phyloP scores from a whole-genome alignment of 805 yeast genomes.

The Cyberlindnera meyerae region DNA sequence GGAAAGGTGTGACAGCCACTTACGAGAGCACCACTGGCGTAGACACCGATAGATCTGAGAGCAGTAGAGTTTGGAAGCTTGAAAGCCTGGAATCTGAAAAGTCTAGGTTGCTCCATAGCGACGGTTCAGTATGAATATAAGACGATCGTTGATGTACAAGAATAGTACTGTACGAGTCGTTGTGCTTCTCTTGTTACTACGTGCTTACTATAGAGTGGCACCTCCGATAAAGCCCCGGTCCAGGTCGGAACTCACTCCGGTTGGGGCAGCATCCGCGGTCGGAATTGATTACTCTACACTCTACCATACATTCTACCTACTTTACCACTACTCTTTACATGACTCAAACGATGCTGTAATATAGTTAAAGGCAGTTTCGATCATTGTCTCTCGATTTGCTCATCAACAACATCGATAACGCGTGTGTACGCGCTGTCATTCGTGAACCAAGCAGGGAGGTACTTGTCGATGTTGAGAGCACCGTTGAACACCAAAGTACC shows the following conservation, averaged over 20 bases:
- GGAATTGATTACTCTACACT: too few relatives aligned
- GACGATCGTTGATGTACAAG: too few relatives aligned
- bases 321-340: too few relatives aligned
- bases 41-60: constrained; percentile 69
- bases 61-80: constrained; percentile 66
- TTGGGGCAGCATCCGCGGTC: too few relatives aligned
- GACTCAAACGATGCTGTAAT: too few relatives aligned
- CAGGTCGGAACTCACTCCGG: too few relatives aligned
- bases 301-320: too few relatives aligned
- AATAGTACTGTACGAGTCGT: too few relatives aligned
- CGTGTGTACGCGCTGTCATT: constrained; percentile 24
- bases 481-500: constrained; percentile 77
- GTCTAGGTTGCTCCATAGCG: constrained; percentile 38
- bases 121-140: too few relatives aligned
- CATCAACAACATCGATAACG: constrained; percentile 34
- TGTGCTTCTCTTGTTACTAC: too few relatives aligned
- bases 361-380: background rate
- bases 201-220: too few relatives aligned
- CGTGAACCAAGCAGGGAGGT: constrained; percentile 44
- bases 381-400: constrained; percentile 35
- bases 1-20: too few relatives aligned
- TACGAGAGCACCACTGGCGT: constrained; percentile 59
- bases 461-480: constrained; percentile 49
- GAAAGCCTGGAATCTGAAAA: constrained; percentile 64
- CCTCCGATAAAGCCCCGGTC: constrained; percentile 6